These are phyloP conservation scores for Solanum chiquidenum DNA, from an alignment of 257 asterid genomes.

Conservation along the genomic window DNA sequence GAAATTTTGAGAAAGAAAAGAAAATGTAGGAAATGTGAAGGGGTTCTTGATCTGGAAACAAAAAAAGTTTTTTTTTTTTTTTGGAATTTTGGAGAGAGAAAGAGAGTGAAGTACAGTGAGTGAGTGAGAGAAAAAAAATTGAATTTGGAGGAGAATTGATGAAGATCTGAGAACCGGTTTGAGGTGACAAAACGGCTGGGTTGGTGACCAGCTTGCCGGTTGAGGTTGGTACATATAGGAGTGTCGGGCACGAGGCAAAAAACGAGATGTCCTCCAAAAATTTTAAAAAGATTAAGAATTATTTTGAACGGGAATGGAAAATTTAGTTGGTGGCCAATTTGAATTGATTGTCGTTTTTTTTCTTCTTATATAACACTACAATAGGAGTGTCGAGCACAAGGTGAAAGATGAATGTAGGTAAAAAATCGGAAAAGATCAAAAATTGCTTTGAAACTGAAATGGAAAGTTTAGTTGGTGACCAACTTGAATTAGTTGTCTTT, in stretches of 20 bases:
- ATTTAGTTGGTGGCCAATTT: neutral
- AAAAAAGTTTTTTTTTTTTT: neutral
- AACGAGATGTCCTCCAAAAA: neutral
- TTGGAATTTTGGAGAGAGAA: neutral
- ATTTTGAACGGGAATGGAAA: too few species aligned
- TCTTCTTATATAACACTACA: too few species aligned
- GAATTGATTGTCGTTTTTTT: neutral
- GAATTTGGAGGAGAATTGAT: neutral
- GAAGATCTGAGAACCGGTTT: neutral
- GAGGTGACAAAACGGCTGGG: neutral
- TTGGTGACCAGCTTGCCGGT: neutral
- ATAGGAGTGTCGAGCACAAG: neutral
- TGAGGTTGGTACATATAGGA: neutral
- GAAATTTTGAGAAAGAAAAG: neutral
- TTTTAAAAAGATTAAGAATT: neutral
- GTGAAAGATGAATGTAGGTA: neutral
- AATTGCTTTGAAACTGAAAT: too few species aligned
- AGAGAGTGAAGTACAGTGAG: neutral
- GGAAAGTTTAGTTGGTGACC: too few species aligned
- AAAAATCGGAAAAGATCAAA: neutral
- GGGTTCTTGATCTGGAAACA: conserved; percentile 5
- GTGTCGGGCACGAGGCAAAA: neutral
- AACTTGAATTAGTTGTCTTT: too few species aligned
- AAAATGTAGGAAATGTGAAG: neutral
- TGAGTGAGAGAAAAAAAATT: neutral